Percentiles rank a stretch among this genome's conserved stretches.
Evolutionary conservation across 495 filamentous ascomycete species (phyloP).

Genomic region (Neurospora sp.): DNA sequence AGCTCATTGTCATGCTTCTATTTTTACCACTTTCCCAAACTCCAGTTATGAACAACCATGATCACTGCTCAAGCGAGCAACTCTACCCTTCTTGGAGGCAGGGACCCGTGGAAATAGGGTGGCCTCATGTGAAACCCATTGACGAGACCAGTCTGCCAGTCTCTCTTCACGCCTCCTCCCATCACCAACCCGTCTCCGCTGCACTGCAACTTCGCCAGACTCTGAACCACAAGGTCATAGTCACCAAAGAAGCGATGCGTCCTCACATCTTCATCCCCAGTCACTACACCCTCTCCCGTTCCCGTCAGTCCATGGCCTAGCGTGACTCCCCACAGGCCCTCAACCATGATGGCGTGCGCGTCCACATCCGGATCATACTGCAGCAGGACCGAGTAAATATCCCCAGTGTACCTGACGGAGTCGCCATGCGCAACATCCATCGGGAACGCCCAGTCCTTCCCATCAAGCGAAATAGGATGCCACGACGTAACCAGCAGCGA

Average conservation of each 20-base stretch:
- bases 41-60: neutral
- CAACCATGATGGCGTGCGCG: constrained; percentile 30
- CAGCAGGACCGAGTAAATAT: constrained; percentile 33
- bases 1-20: neutral
- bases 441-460: constrained; percentile 26
- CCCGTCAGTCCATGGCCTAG: constrained; percentile 31
- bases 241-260: constrained; percentile 34
- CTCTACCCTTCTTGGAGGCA: neutral
- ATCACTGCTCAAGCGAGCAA: neutral
- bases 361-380: constrained; percentile 24
- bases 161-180: constrained; percentile 24
- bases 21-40: neutral
- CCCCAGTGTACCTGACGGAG: constrained; percentile 25
- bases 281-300: neutral
- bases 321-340: constrained; percentile 33
- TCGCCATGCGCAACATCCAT: constrained; percentile 7
- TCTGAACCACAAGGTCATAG: constrained; percentile 20
- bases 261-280: constrained; percentile 17
- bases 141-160: constrained; percentile 23
- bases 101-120: too few relatives aligned
- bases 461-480: constrained; percentile 26
- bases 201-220: constrained; percentile 15
- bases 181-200: constrained; percentile 23
- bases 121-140: constrained; percentile 22
- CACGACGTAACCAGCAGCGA: constrained; percentile 27